Evolutionary conservation across 2,329 filamentous ascomycete genomes (phyloP), one percentile per base, ranked within the genome.

Genomic region (Gnomoniopsis sp.): DNA sequence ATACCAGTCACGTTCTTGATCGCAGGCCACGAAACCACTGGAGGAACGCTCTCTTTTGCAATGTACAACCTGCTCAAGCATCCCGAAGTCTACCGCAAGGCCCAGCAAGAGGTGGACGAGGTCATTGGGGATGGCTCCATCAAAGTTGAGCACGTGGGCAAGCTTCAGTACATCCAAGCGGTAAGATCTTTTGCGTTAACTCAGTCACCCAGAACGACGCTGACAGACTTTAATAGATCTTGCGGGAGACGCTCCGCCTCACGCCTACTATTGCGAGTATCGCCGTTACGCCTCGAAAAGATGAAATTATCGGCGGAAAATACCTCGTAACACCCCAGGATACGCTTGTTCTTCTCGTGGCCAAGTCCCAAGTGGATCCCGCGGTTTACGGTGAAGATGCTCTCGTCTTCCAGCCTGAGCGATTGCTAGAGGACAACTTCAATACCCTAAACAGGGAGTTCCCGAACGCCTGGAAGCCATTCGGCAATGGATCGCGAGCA

Each of bases 11-110:
- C 88, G 0, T 90, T 91, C 64, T 71, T 91, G 11, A 86, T 88
- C 65, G 86, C 86, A 38, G 86, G 86, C 1, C 88, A 90, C 62
- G 88, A 91, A 65, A 92, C 89, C 0, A 88, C 88, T 0, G 84
- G 85, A 1, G 88, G 87, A 2, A 72, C 88, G 17, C 70, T 91
- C 14, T 82, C 85, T 0, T 91, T 89, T 66, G 72, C 80, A 0
- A 82, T 89, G 52, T 88, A 86, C 67, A 78, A 87, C 57, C 75
- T 92, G 2, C 69, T 89, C 36, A 87, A 86, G 67, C 78, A 87
- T 64, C 88, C 87, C 0, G 76, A 79, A 1, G 76, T 77, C 1
- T 84, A 87, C 61, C 73, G 73, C 41, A 85, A 84, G 62, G 86
- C 86, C 0, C 87, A 87, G 63, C 70, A 85, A 60, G 88, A 92